A percentile compares a stretch with the other conserved stretches of the same genome.
Conservation (phyloP, 1,139 yeast species). For the Protomyces inouyei region DNA sequence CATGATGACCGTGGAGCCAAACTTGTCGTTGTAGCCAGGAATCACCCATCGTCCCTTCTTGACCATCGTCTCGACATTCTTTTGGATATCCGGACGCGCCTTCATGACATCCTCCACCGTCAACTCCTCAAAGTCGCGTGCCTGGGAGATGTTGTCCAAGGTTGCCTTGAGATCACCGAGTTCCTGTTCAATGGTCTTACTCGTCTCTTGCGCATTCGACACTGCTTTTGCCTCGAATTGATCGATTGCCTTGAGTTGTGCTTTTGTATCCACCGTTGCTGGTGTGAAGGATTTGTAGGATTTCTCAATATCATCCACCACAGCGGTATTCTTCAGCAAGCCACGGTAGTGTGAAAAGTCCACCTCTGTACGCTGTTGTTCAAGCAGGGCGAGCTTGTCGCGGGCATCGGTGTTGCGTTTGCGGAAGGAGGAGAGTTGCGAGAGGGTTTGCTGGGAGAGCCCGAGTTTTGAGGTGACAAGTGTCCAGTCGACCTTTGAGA, state of each 20-base stretch:
- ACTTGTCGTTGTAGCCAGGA: slow-evolving; percentile 64
- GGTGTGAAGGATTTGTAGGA: slow-evolving; percentile 76
- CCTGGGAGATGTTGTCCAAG: slow-evolving; percentile 85
- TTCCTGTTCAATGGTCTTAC: slow-evolving; percentile 80
- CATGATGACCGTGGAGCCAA: slow-evolving; percentile 26
- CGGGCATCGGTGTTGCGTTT: slow-evolving; percentile 98
- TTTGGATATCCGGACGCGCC: slow-evolving; percentile 97
- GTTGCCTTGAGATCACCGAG: slow-evolving; percentile 80
- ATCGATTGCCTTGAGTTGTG: slow-evolving; percentile 86
- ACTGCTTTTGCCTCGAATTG: slow-evolving; percentile 92
- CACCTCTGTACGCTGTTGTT: slow-evolving; percentile 66
- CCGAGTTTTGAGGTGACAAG: slow-evolving; percentile 84
- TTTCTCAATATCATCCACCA: slow-evolving; percentile 75
- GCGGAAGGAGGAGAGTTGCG: slow-evolving; percentile 84
- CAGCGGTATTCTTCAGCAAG: slow-evolving; percentile 71
- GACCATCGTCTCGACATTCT: slow-evolving; percentile 91
- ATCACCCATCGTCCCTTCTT: slow-evolving; percentile 97
- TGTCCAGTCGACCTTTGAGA: slow-evolving; percentile 71
- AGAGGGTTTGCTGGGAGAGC: slow-evolving; percentile 85
- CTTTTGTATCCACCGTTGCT: slow-evolving; percentile 74
- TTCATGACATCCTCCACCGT: slow-evolving; percentile 89
- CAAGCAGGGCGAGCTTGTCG: slow-evolving; percentile 65
- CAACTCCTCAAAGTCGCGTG: slow-evolving; percentile 96
- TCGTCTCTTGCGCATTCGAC: slow-evolving; percentile 93
- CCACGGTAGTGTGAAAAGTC: slow-evolving; percentile 79